Conservation (phyloP, 345 rosid genomes). For the Rhodamnia argentea region DNA sequence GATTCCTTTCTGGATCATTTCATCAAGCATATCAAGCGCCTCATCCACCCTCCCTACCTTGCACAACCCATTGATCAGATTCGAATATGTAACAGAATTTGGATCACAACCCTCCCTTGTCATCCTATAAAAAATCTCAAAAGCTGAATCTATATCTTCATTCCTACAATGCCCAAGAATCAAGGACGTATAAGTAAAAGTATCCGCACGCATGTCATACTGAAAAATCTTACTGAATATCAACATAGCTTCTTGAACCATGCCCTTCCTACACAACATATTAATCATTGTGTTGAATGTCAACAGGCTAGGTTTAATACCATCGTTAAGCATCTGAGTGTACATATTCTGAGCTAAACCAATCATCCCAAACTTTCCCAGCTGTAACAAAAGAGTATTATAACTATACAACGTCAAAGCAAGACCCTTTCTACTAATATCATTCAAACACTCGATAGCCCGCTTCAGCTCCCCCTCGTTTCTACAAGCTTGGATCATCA, state of each 20-base stretch:
- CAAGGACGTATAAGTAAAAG: constrained; percentile 47
- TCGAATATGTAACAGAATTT: constrained; percentile 46
- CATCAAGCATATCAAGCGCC: constrained; percentile 42
- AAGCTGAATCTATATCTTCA: constrained; percentile 31
- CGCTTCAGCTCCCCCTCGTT: constrained; percentile 29
- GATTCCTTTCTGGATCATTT: constrained; percentile 43
- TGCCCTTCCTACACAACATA: constrained; percentile 43
- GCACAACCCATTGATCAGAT: constrained; percentile 49
- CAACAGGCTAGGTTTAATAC: constrained; percentile 42
- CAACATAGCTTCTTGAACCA: constrained; percentile 39
- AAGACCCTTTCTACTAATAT: constrained; percentile 17
- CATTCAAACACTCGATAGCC: constrained; percentile 34
- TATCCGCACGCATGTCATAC: constrained; percentile 37
- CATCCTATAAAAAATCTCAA: constrained; percentile 43
- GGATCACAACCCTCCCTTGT: constrained; percentile 46
- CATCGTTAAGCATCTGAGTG: constrained; percentile 25
- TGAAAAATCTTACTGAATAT: constrained; percentile 32
- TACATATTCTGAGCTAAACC: constrained; percentile 29
- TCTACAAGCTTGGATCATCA: constrained; percentile 50
- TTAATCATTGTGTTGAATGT: constrained; percentile 53
- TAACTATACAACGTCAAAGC: constrained; percentile 36
- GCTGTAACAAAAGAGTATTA: constrained; percentile 48
- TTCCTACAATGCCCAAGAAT: constrained; percentile 61
- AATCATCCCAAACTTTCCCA: constrained; percentile 49
- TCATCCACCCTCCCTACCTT: constrained; percentile 37